Evolutionary conservation across 108 stramenopile genomes (phyloP), one percentile per base, ranked within the genome.

Genomic region (Cyclotella kingstonii): DNA sequence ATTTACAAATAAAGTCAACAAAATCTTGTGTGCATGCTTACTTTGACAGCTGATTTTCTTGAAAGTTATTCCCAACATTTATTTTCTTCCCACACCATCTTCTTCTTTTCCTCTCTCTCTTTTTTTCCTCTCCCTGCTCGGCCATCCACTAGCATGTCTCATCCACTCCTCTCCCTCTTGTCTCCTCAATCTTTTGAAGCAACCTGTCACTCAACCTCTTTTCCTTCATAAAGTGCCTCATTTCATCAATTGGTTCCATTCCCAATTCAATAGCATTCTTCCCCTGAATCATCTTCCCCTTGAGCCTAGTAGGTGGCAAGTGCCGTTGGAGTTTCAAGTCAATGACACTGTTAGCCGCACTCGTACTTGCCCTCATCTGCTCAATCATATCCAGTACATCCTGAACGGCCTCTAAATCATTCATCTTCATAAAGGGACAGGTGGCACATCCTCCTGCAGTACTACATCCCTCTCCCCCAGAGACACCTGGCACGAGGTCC

Each of bases 381-480:
- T 76, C 63, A 15, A 86, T 79, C 76, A 83, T 70, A 21, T 85
- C 76, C 8, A 85, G 43, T 42, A 97, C 75, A 65, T 96, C 90
- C 34, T 80, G 63, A 33, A 97, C 66, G 3, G 91, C 85, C 66
- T 97, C 94, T 27, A 97, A 56, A 64, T 93, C 89, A 70, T 97
- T 97, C 95, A 96, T 96, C 77, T 97, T 97, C 96, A 97, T 97
- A 59, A 91, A 97, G 0, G 96, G 96, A 65, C 96, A 97, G 22
- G 96, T 97, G 5, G 96, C 96, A 66, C 96, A 97, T 18, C 96
- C 96, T 45, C 96, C 96, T 5, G 94, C 92, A 39, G 96, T 96
- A 17, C 84, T 83, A 78, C 96, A 97, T 11, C 95, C 96, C 73
- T 97, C 96, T 39, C 93, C 94, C 5, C 94, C 95, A 28, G 78